Evolutionary conservation across 805 yeast species (phyloP).

Genomic region (Candida andamanensis): DNA sequence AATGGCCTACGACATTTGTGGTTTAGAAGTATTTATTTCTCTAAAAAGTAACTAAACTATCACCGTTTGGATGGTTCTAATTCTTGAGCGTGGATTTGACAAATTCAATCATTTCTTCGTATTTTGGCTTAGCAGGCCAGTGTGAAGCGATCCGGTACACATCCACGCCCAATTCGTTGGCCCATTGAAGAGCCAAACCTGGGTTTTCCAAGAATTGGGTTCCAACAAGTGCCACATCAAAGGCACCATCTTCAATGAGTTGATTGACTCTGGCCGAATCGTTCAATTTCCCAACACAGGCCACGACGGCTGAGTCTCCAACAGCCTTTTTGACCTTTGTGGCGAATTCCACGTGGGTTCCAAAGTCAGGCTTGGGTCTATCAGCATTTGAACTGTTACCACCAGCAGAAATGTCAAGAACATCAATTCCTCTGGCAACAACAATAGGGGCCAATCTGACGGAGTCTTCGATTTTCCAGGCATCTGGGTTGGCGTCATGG

Average conservation of each 20-base stretch:
- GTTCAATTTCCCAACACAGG: constrained; percentile 44
- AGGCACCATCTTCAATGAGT: constrained; percentile 35
- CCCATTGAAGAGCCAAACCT: constrained; percentile 46
- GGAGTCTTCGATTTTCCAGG: constrained; percentile 45
- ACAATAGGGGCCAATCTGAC: constrained; percentile 35
- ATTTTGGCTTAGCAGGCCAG: constrained; percentile 20
- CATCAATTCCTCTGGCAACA: constrained; percentile 42
- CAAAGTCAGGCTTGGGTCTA: constrained; percentile 16
- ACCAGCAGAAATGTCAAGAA: constrained; percentile 53
- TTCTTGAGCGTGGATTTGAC: constrained; percentile 3
- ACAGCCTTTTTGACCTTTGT: constrained; percentile 38
- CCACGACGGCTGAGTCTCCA: constrained; percentile 38
- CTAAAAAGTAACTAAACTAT: no score
- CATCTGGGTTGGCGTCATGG: constrained; percentile 26
- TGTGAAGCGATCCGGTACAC: constrained; percentile 16
- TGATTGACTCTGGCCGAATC: constrained; percentile 29
- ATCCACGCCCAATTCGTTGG: constrained; percentile 42
- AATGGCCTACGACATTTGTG: no score
- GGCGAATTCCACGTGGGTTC: constrained; percentile 38
- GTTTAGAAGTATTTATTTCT: no score
- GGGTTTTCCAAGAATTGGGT: constrained; percentile 44
- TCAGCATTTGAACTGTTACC: constrained; percentile 35
- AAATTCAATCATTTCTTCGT: constrained; percentile 9
- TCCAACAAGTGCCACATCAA: constrained; percentile 48
- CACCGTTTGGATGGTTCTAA: no score